Evolutionary conservation across 306 rosid species (phyloP).

Genomic region (Vachellia pachyceras): DNA sequence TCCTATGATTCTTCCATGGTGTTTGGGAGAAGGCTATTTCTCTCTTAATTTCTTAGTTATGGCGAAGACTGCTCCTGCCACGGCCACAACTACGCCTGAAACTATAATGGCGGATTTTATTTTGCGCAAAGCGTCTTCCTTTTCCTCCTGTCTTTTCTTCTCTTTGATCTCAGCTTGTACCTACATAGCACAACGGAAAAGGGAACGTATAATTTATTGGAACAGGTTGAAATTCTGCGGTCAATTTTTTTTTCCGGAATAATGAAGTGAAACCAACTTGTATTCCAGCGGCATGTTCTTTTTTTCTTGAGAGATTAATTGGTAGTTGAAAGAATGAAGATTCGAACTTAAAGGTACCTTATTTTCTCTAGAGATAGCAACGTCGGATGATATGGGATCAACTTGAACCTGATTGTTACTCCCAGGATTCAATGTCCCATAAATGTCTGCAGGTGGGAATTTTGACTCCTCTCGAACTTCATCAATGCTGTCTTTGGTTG

Average conservation of each 20-base stretch:
- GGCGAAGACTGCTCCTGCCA: slow-evolving; percentile 55
- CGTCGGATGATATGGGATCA: slow-evolving; percentile 57
- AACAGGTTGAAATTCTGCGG: not conserved
- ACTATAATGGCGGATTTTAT: slow-evolving; percentile 55
- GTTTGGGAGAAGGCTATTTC: slow-evolving; percentile 31
- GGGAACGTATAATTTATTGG: not conserved
- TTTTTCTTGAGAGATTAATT: not conserved
- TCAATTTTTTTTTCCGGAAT: not conserved
- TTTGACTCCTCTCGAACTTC: not conserved
- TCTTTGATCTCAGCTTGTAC: slow-evolving; percentile 41
- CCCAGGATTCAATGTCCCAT: slow-evolving; percentile 50
- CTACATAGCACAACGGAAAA: slow-evolving; percentile 26
- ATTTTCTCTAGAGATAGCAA: slow-evolving; percentile 52
- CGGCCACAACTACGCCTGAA: slow-evolving; percentile 56
- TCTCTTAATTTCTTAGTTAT: slow-evolving; percentile 59
- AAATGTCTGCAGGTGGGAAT: slow-evolving; percentile 49
- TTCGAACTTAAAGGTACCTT: slow-evolving; percentile 42
- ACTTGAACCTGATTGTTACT: slow-evolving; percentile 35
- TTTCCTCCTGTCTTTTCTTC: slow-evolving; percentile 31
- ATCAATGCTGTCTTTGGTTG: slow-evolving; percentile 11
- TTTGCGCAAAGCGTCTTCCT: slow-evolving; percentile 42
- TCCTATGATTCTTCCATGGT: slow-evolving; percentile 7
- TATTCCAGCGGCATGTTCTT: not conserved
- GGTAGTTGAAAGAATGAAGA: not conserved
- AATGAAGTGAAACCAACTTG: not conserved